These are phyloP conservation scores for Ogataea hybrid DNA, from an alignment of 1,139 yeast species.

Conservation along the genomic window DNA sequence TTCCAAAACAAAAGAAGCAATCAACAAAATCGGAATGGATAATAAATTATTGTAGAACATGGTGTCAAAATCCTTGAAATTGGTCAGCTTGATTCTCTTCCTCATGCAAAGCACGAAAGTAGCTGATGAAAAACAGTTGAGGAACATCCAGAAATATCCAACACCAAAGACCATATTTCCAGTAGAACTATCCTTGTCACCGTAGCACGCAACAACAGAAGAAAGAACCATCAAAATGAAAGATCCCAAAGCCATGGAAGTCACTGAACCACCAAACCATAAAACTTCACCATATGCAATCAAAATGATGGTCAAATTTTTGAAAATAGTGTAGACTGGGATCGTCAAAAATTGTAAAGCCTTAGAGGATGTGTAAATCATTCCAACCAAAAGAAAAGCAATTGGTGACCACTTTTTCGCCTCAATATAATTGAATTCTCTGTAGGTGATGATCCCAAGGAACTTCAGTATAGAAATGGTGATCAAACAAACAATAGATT, in stretches of 20 bases:
- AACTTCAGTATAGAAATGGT: slow-evolving; percentile 72
- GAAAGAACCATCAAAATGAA: slow-evolving; percentile 90
- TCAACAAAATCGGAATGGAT: slow-evolving; percentile 82
- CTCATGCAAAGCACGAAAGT: slow-evolving; percentile 92
- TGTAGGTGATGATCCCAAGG: slow-evolving; percentile 75
- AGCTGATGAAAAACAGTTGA: slow-evolving; percentile 92
- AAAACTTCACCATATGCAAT: slow-evolving; percentile 98
- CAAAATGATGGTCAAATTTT: slow-evolving; percentile 91
- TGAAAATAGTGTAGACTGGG: slow-evolving; percentile 97
- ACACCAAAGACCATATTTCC: slow-evolving; percentile 54
- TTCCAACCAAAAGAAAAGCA: slow-evolving; percentile 79
- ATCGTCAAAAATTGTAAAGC: slow-evolving; percentile 88
- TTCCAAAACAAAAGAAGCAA: slow-evolving; percentile 75
- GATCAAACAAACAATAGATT: slow-evolving; percentile 75
- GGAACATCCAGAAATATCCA: slow-evolving; percentile 96
- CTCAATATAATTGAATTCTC: slow-evolving; percentile 81
- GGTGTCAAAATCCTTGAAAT: slow-evolving; percentile 97
- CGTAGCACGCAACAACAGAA: slow-evolving; percentile 90
- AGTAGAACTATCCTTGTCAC: slow-evolving; percentile 54
- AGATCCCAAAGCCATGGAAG: slow-evolving; percentile 86
- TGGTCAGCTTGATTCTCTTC: slow-evolving; percentile 94
- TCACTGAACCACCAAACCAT: slow-evolving; percentile 94
- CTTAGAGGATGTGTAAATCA: slow-evolving; percentile 96
- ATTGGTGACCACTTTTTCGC: slow-evolving; percentile 96
- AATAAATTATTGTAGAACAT: slow-evolving; percentile 96